Evolutionary conservation across 768 basidiomycete genomes (phyloP).

Genomic region (Dacryopinax primogenitus): DNA sequence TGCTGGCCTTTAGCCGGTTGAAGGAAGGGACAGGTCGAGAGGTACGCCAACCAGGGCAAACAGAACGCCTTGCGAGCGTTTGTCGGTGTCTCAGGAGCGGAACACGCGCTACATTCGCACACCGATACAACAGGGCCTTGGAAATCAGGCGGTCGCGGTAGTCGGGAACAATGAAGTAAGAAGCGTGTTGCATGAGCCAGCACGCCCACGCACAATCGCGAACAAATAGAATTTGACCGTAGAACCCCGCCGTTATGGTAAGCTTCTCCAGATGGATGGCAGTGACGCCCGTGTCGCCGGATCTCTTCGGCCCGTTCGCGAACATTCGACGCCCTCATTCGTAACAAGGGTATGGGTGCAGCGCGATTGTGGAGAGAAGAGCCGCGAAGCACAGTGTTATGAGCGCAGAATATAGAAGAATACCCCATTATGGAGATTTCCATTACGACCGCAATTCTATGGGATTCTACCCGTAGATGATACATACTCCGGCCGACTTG

Average conservation of each 20-base stretch:
- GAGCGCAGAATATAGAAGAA: not conserved
- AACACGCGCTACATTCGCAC: conserved; percentile 5
- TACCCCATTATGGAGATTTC: not conserved
- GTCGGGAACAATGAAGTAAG: conserved; percentile 4
- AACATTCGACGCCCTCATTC: not conserved
- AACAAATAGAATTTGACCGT: not conserved
- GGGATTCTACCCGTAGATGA: not conserved
- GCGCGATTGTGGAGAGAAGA: conserved; percentile 2
- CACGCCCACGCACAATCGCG: conserved; percentile 1
- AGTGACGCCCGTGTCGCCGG: conserved; percentile 1
- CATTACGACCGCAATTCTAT: not conserved
- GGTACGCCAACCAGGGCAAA: not conserved
- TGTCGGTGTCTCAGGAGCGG: conserved; percentile 1
- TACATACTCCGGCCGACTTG: not conserved
- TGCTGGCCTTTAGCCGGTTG: not conserved
- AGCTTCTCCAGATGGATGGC: not conserved
- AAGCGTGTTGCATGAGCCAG: not conserved
- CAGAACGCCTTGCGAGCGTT: not conserved
- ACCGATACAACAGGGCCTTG: not conserved
- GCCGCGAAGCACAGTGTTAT: not conserved
- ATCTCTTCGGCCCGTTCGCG: not conserved
- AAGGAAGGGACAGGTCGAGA: not conserved
- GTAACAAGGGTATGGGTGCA: not conserved
- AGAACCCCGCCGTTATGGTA: not conserved
- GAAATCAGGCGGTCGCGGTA: not conserved